Evolutionary conservation across 2,329 filamentous ascomycete genomes (phyloP), one percentile per base, ranked within the genome.

Genomic region (Fusarium solani-melongenae): DNA sequence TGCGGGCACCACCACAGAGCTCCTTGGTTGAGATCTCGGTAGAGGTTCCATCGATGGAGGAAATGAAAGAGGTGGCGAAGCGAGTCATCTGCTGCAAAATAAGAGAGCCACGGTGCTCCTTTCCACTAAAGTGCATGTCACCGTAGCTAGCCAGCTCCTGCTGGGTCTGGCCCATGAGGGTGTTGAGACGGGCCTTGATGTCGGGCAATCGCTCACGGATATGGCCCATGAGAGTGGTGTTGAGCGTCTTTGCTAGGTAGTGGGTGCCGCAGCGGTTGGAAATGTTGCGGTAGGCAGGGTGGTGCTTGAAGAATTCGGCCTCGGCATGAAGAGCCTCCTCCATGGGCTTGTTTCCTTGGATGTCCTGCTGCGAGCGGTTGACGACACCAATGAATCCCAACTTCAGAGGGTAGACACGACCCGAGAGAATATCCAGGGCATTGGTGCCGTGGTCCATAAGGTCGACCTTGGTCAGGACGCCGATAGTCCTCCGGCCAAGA

Each of bases 381-480:
- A 99, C 96, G 17, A 98, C 95, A 70, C 96, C 96, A 77, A 99
- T 98, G 82, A 98, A 99, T 31, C 96, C 96, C 72, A 99, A 90
- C 84, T 98, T 99, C 77, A 99, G 83, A 10, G 96, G 96, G 82
- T 99, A 99, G 4, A 99, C 96, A 29, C 96, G 92, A 5, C 96
- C 96, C 8, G 96, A 97, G n/a, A 99, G 88, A 76, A 99, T 99
- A 80, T 99, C 96, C 77, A 99, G 88, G 17, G 96, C 96, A 80
- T 99, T 98, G 66, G 96, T 99, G 72, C 96, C 96, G 80, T 99
- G 96, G 80, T 99, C 96, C 96, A 99, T 99, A 66, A 99, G 86
- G 82, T 99, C 96, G 73, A 99, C 87, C 85, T 99, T 99, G 69
- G 96, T 98, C 69, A 99, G 88, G 66, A 99, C 96, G 79, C 96